Evolutionary conservation across 768 basidiomycete genomes (phyloP).

Genomic region (Suillus spraguei): DNA sequence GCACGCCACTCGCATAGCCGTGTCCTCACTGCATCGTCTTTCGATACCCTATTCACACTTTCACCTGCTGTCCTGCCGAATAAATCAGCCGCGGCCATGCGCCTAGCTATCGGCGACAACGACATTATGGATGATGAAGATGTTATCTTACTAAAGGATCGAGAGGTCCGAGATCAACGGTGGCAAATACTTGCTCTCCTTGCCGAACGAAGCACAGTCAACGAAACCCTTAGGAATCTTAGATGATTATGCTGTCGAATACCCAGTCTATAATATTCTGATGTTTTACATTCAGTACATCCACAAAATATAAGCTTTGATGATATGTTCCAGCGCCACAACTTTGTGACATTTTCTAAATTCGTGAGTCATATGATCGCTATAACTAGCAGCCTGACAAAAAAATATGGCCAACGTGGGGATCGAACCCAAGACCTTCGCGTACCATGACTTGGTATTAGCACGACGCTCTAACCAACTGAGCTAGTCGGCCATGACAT

Average conservation of each 20-base stretch:
- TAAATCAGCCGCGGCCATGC: slow-evolving; percentile 75
- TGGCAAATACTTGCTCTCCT: slow-evolving; percentile 82
- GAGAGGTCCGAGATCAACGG: slow-evolving; percentile 66
- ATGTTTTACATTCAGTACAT: neutral
- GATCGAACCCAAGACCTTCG: slow-evolving; percentile 84
- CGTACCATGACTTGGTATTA: slow-evolving; percentile 48
- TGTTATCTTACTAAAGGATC: slow-evolving; percentile 54
- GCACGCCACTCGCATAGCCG: slow-evolving; percentile 38
- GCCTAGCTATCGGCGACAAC: slow-evolving; percentile 59
- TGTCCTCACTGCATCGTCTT: slow-evolving; percentile 67
- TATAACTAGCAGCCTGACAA: no score
- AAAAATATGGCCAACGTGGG: slow-evolving; percentile 67
- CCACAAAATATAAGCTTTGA: neutral
- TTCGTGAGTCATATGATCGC: no score
- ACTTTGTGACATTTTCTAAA: neutral
- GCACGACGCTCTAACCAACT: slow-evolving; percentile 94
- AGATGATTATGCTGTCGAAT: slow-evolving; percentile 22
- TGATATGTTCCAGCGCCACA: neutral
- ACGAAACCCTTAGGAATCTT: slow-evolving; percentile 52
- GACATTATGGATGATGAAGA: slow-evolving; percentile 50
- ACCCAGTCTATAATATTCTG: neutral
- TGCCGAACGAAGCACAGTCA: slow-evolving; percentile 71
- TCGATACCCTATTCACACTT: slow-evolving; percentile 77
- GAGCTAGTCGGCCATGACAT: slow-evolving; percentile 76
- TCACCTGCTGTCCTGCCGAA: slow-evolving; percentile 80